These are phyloP conservation scores for Rhododendron kiyosumense DNA, from an alignment of 148 eudicot genomes.

Conservation along the genomic window DNA sequence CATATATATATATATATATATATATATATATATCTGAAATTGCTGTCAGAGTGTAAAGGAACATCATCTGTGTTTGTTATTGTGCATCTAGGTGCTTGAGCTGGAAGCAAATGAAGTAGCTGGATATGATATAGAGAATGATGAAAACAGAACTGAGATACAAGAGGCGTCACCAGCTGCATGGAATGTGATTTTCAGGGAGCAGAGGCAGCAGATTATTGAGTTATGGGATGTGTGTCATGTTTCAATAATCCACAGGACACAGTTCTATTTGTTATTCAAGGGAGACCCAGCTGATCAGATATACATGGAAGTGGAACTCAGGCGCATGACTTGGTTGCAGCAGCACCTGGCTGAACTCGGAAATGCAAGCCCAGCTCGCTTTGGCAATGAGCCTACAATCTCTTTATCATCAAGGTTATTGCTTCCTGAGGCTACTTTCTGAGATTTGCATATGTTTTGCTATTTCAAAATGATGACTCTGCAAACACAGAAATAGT, in stretches of 20 bases:
- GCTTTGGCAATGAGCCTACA: conserved; percentile 54
- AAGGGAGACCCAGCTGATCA: conserved; percentile 84
- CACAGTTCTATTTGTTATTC: conserved; percentile 75
- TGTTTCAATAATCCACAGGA: conserved; percentile 88
- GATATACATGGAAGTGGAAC: conserved; percentile 88
- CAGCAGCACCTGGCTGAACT: conserved; percentile 71
- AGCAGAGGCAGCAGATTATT: conserved; percentile 79
- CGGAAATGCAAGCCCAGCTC: conserved; percentile 75
- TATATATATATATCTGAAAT: background rate
- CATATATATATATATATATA: no score
- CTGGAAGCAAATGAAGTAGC: conserved; percentile 71
- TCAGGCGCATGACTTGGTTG: conserved; percentile 80
- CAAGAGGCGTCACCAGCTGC: conserved; percentile 49
- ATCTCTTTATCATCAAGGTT: conserved; percentile 78
- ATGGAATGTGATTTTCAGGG: conserved; percentile 58
- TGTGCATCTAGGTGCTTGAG: conserved; percentile 49
- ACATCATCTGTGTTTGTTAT: background rate
- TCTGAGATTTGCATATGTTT: background rate
- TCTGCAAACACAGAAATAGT: background rate
- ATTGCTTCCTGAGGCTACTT: background rate
- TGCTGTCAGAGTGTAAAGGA: background rate
- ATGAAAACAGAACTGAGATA: conserved; percentile 33
- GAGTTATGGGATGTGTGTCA: conserved; percentile 79
- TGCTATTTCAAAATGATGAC: background rate
- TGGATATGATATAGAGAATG: conserved; percentile 42